Evolutionary conservation across 208 protist species (phyloP), one percentile per base, ranked within the genome.

Genomic region (Trypanosoma grayi): DNA sequence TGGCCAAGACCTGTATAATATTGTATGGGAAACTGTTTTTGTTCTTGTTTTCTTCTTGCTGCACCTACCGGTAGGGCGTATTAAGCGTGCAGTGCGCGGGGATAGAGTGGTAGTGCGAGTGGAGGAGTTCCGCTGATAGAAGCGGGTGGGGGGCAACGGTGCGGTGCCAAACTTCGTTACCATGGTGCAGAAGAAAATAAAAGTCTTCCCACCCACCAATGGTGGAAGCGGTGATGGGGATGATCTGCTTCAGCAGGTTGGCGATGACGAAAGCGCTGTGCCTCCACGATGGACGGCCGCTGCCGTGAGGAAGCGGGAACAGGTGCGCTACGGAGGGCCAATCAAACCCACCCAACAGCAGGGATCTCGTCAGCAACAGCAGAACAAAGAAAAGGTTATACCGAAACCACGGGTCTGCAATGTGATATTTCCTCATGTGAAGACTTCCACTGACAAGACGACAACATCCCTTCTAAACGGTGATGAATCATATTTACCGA

Each of bases 1-100:
- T n/a, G n/a, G n/a, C n/a, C n/a, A n/a, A n/a, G n/a, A n/a, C n/a
- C n/a, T n/a, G n/a, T n/a, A n/a, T n/a, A n/a, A n/a, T n/a, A n/a
- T n/a, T n/a, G n/a, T n/a, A n/a, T n/a, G n/a, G n/a, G n/a, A n/a
- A n/a, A n/a, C 16, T 28, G 20, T 9, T 48, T 39, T 57, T 25
- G 13, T 43, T 51, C 43, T 70, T 52, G 36, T 41, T 53, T 70
- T 63, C 39, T 46, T 34, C 2, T 34, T 34, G 27, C 9, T 31
- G 22, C 11, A 25, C 11, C 22, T 53, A 7, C 30, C 20, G 2
- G 13, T 13, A 8, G 18, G 11, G 1, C 22, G 40, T 41, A 58
- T 30, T 4, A 43, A 25, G 24, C 0, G 25, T 22, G 47, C 2
- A 37, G 22, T 10, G 14, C 28, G n/a, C 24, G 2, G 27, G 7